A percentile compares a stretch with the other conserved stretches of the same genome.
Conservation (phyloP, 345 rosid genomes). For the Aegle marmelos region DNA sequence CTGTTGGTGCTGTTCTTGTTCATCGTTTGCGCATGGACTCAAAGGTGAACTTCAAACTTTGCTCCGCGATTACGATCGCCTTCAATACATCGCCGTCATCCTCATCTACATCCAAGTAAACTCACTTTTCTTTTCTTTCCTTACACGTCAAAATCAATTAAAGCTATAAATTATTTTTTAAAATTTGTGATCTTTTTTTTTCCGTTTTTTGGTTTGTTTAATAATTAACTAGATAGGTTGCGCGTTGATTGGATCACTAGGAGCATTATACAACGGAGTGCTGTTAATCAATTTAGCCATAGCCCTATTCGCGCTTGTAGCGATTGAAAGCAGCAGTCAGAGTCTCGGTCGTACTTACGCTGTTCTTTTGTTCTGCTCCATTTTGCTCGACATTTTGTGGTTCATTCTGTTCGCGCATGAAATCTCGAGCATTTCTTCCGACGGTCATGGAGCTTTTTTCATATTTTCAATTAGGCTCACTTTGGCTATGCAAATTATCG, state of each 20-base stretch:
- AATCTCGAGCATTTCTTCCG: conserved; percentile 68
- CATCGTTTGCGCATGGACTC: conserved; percentile 22
- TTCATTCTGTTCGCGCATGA: conserved; percentile 63
- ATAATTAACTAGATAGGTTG: conserved; percentile 56
- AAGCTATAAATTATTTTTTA: not conserved
- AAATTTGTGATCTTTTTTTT: not conserved
- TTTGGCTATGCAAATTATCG: conserved; percentile 75
- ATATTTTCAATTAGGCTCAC: conserved; percentile 77
- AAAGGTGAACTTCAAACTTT: conserved; percentile 49
- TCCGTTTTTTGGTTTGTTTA: not conserved
- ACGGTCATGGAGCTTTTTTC: conserved; percentile 38
- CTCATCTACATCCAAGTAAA: conserved; percentile 80
- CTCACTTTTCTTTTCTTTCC: not conserved
- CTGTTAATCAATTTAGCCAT: conserved; percentile 64
- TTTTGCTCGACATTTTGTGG: conserved; percentile 67
- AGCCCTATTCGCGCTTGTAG: conserved; percentile 81
- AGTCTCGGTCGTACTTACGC: conserved; percentile 79
- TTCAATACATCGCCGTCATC: conserved; percentile 61
- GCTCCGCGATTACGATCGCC: conserved; percentile 71
- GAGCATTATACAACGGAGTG: conserved; percentile 87
- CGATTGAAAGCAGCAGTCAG: conserved; percentile 85
- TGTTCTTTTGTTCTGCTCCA: conserved; percentile 64
- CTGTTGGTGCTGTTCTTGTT: not conserved
- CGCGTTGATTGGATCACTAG: conserved; percentile 81
- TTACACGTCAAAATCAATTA: not conserved